These are phyloP conservation scores for Lactifluus subvellereus DNA, from an alignment of 768 basidiomycete species.

Conservation along the genomic window DNA sequence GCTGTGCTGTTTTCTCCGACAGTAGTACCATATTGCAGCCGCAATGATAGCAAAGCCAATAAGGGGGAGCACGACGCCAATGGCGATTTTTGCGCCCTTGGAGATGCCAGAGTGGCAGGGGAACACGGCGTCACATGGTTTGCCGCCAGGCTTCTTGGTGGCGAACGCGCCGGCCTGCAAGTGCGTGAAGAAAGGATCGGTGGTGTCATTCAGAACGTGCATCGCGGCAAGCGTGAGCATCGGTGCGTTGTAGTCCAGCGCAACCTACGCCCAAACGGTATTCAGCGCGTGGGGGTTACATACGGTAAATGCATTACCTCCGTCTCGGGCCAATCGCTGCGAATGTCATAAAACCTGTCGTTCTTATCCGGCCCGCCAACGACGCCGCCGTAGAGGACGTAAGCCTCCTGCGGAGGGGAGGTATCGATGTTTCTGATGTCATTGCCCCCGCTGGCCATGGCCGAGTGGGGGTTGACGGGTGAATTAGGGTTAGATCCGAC, in stretches of 20 bases:
- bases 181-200: constrained; percentile 73
- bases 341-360: constrained; percentile 78
- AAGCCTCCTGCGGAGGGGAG: constrained; percentile 61
- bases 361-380: constrained; percentile 79
- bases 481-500: constrained; percentile 90
- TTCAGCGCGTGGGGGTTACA: background rate
- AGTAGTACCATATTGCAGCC: constrained; percentile 29
- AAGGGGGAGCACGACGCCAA: constrained; percentile 59
- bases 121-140: constrained; percentile 76
- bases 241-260: constrained; percentile 88
- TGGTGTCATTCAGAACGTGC: constrained; percentile 58
- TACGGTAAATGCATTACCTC: constrained; percentile 44
- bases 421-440: constrained; percentile 66
- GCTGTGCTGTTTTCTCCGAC: constrained; percentile 10
- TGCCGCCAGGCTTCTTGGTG: constrained; percentile 53
- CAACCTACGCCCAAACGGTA: constrained; percentile 40
- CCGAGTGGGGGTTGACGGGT: constrained; percentile 85
- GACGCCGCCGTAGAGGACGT: constrained; percentile 81
- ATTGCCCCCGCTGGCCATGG: constrained; percentile 78
- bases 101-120: constrained; percentile 47
- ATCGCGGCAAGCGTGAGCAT: constrained; percentile 81
- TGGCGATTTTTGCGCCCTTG: constrained; percentile 56
- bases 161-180: constrained; percentile 64
- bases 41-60: constrained; percentile 55
- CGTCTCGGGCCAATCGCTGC: constrained; percentile 84